phyloP scores from a whole-genome alignment of 176 grass and related monocot genomes.

The Canna indica region DNA sequence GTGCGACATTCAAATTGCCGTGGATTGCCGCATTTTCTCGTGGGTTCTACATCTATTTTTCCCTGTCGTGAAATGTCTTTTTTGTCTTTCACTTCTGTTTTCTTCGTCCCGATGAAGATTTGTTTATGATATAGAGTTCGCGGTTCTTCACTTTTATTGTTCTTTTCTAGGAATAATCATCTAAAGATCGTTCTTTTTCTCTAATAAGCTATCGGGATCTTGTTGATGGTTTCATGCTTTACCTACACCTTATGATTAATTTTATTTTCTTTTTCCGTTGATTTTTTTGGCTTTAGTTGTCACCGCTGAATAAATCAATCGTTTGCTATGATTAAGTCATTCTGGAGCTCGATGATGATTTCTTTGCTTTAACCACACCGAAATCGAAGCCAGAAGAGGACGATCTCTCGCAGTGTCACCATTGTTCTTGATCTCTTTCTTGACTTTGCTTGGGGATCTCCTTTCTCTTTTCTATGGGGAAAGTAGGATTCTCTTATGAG shows the following conservation, averaged over 20 bases:
- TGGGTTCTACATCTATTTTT: conserved; percentile 3
- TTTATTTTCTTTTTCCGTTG: background rate
- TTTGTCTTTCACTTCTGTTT: background rate
- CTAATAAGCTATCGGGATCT: too few species aligned
- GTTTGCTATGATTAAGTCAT: background rate
- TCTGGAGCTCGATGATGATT: conserved; percentile 14
- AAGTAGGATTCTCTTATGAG: background rate
- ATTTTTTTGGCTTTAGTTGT: background rate
- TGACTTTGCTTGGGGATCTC: conserved; percentile 2
- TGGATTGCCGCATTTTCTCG: conserved; percentile 19
- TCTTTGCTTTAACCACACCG: conserved; percentile 19
- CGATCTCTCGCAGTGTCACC: background rate
- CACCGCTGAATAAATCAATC: too few species aligned
- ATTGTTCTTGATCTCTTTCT: conserved; percentile 5
- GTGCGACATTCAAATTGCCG: conserved; percentile 1
- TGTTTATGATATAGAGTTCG: too few species aligned
- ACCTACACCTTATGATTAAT: too few species aligned
- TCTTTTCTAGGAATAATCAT: too few species aligned
- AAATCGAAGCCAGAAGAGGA: conserved; percentile 2
- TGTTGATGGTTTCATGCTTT: too few species aligned
- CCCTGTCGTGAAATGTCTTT: background rate
- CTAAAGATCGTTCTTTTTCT: too few species aligned
- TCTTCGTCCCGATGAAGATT: too few species aligned
- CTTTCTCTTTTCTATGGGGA: background rate
- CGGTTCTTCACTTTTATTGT: too few species aligned